phyloP scores from a whole-genome alignment of 306 rosid species.

The Prunus mongolica region DNA sequence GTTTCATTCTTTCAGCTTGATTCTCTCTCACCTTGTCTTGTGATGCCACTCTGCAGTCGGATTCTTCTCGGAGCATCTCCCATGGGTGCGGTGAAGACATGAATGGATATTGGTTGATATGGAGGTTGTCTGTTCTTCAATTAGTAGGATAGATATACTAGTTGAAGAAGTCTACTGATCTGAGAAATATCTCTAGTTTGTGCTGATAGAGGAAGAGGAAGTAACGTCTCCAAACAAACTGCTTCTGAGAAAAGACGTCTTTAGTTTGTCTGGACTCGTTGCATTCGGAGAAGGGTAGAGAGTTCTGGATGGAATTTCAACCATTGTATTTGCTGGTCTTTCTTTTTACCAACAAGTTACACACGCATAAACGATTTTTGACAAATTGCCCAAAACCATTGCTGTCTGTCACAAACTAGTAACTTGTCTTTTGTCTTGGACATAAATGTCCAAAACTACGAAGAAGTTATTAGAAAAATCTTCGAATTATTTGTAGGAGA shows the following conservation, averaged over 20 bases:
- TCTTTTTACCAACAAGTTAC: not conserved
- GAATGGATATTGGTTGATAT: not conserved
- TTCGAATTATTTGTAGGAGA: not conserved
- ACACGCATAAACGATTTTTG: not conserved
- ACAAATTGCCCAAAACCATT: not conserved
- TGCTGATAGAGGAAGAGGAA: constrained; percentile 22
- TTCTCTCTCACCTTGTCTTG: constrained; percentile 40
- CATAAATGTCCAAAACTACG: not conserved
- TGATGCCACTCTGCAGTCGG: not conserved
- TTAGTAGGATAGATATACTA: not conserved
- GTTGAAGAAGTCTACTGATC: not conserved
- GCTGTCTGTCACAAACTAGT: not conserved
- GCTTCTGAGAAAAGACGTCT: not conserved
- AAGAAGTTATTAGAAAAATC: no score
- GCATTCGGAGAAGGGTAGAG: not conserved
- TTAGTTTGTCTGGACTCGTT: not conserved
- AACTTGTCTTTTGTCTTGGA: not conserved
- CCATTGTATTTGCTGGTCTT: not conserved
- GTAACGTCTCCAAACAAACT: constrained; percentile 3
- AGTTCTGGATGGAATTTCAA: not conserved
- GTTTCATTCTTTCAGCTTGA: not conserved
- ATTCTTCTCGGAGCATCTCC: not conserved
- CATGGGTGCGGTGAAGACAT: not conserved
- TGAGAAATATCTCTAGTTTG: not conserved
- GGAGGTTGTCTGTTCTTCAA: not conserved